Conservation (phyloP, 106 monocot genomes). For the Allium fistulosum region DNA sequence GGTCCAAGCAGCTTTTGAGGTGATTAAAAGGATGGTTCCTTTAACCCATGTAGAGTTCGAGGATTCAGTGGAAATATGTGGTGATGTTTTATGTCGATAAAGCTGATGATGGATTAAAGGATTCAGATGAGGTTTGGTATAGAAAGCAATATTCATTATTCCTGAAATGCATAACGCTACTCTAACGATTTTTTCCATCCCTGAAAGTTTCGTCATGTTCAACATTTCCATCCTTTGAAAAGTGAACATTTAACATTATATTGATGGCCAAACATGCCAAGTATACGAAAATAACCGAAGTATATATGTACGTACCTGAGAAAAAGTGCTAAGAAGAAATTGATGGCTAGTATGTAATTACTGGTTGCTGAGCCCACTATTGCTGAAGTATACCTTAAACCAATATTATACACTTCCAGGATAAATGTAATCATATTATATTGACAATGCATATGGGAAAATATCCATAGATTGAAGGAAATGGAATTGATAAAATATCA, state of each 20-base stretch:
- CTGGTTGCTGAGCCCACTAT: constrained; percentile 32
- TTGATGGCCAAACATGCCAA: background rate
- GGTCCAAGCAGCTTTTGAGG: constrained; percentile 11
- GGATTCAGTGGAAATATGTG: background rate
- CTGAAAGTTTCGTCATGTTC: constrained; percentile 31
- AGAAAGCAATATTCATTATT: no score
- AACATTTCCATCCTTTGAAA: constrained; percentile 51
- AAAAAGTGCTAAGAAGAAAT: constrained; percentile 33
- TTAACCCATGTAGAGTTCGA: constrained; percentile 20
- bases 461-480: no score
- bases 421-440: constrained; percentile 31
- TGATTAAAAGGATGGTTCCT: constrained; percentile 31
- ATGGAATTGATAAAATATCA: no score
- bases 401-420: constrained; percentile 25
- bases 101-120: constrained; percentile 17
- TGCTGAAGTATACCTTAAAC: constrained; percentile 34
- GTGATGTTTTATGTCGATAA: background rate
- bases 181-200: constrained; percentile 36
- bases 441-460: no score
- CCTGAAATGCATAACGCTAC: constrained; percentile 44
- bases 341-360: constrained; percentile 27
- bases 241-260: background rate
- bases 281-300: no score
- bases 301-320: constrained; percentile 16
- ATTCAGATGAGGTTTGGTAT: no score